Evolutionary conservation across 1,284 basidiomycete species (phyloP).

Genomic region (Coniferiporia sulphurascens): DNA sequence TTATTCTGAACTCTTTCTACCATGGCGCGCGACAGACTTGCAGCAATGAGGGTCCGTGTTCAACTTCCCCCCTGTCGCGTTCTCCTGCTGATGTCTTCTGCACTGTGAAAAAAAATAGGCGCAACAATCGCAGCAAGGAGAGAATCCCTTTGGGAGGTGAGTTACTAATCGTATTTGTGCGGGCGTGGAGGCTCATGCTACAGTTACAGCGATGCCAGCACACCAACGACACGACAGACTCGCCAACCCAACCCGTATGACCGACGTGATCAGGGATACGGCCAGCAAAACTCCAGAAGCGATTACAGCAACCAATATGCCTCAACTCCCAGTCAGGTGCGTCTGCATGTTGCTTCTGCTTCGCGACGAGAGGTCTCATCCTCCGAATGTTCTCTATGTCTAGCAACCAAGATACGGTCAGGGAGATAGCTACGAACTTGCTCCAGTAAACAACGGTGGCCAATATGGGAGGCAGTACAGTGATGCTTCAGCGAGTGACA

Average conservation of each 20-base stretch:
- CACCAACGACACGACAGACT: conserved; percentile 12
- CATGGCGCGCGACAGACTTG: conserved; percentile 81
- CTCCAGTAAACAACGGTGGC: conserved; percentile 54
- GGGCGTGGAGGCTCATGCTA: background rate
- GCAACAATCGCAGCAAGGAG: conserved; percentile 10
- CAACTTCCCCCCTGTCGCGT: background rate
- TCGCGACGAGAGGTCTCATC: background rate
- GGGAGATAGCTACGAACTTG: conserved; percentile 63
- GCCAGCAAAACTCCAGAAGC: conserved; percentile 1
- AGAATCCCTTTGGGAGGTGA: conserved; percentile 12
- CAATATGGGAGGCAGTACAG: conserved; percentile 49
- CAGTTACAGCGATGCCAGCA: background rate
- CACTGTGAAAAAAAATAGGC: background rate
- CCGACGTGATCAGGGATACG: conserved; percentile 43
- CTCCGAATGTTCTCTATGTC: too few relatives aligned
- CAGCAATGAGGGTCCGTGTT: conserved; percentile 64
- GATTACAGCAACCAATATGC: conserved; percentile 5
- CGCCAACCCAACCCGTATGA: conserved; percentile 54
- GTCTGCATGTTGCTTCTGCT: background rate
- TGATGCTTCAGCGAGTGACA: conserved; percentile 41
- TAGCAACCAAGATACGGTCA: background rate
- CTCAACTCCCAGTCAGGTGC: background rate
- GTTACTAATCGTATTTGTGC: conserved; percentile 1
- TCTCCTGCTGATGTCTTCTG: too few relatives aligned
- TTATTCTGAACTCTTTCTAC: conserved; percentile 26